Percentiles rank a stretch among this genome's conserved stretches.
Conservation (phyloP, 2,329 filamentous ascomycete genomes). For the Colletotrichum magnum region DNA sequence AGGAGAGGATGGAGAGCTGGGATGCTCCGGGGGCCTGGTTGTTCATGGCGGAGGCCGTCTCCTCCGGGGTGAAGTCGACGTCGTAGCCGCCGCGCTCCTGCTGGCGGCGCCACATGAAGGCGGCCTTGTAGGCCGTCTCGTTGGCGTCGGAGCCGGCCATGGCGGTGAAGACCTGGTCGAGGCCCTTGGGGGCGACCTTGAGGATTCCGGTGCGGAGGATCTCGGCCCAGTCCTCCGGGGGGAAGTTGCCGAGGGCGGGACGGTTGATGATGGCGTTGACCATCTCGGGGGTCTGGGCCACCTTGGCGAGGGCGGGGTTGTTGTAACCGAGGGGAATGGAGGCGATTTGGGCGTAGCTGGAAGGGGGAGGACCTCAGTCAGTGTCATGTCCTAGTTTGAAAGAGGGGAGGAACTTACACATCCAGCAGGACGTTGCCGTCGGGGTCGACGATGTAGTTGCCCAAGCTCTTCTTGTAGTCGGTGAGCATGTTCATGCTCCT, state of each 20-base stretch:
- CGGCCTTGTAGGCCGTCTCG: conserved; percentile 94
- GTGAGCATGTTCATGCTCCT: conserved; percentile 87
- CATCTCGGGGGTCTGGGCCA: conserved; percentile 84
- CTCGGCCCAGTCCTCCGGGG: conserved; percentile 85
- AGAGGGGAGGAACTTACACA: conserved; percentile 63
- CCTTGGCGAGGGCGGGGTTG: conserved; percentile 81
- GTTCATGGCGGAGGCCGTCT: conserved; percentile 82
- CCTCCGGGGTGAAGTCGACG: conserved; percentile 84
- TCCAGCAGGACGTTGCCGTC: conserved; percentile 82
- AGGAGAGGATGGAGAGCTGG: conserved; percentile 85
- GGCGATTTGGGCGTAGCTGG: conserved; percentile 89
- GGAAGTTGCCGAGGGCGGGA: conserved; percentile 92
- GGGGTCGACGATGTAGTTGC: conserved; percentile 85
- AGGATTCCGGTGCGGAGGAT: conserved; percentile 86
- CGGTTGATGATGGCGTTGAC: conserved; percentile 86
- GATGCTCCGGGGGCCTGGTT: conserved; percentile 85
- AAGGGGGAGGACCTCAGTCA: not conserved
- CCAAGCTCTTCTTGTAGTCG: conserved; percentile 80
- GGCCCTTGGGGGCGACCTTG: conserved; percentile 84
- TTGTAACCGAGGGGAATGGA: conserved; percentile 95
- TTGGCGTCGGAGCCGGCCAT: conserved; percentile 93
- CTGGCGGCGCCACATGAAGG: conserved; percentile 92
- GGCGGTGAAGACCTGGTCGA: conserved; percentile 91
- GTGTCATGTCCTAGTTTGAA: not conserved
- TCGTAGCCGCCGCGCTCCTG: conserved; percentile 82